These are phyloP conservation scores for Bruguiera hainesii DNA, from an alignment of 441 rosid species.

Conservation along the genomic window DNA sequence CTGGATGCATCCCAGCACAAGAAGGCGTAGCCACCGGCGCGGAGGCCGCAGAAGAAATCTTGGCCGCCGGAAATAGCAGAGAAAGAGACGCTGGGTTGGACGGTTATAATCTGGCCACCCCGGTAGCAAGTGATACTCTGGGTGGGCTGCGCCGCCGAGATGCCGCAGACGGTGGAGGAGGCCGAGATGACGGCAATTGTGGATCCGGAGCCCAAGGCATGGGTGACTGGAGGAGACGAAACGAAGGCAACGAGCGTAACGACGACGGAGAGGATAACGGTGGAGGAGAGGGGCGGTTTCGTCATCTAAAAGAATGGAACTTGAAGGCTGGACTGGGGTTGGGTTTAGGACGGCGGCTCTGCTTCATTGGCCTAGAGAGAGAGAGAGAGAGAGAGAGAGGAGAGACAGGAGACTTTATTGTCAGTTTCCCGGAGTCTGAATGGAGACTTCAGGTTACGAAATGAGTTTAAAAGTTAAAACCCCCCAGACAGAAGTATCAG, in stretches of 20 bases:
- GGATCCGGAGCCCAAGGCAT: constrained; percentile 71
- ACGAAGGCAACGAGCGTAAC: constrained; percentile 23
- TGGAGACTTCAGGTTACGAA: background rate
- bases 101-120: constrained; percentile 23
- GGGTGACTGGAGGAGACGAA: constrained; percentile 14
- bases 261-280: constrained; percentile 21
- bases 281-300: constrained; percentile 21
- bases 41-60: constrained; percentile 64
- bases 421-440: background rate
- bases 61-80: constrained; percentile 67
- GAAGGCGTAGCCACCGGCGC: constrained; percentile 67
- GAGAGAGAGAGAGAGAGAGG: constrained; percentile 4
- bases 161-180: constrained; percentile 63
- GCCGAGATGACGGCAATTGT: constrained; percentile 62
- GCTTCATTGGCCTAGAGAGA: constrained; percentile 27
- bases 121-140: constrained; percentile 57
- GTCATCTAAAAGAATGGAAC: constrained; percentile 38
- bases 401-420: constrained; percentile 3
- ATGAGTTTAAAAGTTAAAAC: background rate
- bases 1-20: constrained; percentile 62
- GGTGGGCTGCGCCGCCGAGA: constrained; percentile 43
- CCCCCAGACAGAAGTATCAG: background rate
- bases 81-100: constrained; percentile 58
- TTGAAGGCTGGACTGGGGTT: constrained; percentile 23
- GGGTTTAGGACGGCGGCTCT: constrained; percentile 2